Evolutionary conservation across 2,329 filamentous ascomycete species (phyloP), one percentile per base, ranked within the genome.

Genomic region (Hymenoscyphus occultus): DNA sequence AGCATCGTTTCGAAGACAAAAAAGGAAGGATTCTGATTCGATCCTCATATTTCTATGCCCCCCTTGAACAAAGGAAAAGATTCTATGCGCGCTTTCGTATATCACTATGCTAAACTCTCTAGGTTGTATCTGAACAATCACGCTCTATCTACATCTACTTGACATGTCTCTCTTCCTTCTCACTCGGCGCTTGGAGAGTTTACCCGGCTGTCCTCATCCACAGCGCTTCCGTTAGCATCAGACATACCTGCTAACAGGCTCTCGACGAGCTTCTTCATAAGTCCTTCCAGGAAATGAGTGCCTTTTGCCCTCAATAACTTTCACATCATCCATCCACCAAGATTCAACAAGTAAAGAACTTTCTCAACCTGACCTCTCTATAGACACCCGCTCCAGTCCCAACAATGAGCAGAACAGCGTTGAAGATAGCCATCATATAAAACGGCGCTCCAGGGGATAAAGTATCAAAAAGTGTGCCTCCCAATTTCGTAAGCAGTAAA

Each of bases 371-470:
- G 39, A 73, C 7, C 59, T 76, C 74, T 1, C 71, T 68, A 65
- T 73, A 74, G 28, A 72, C 48, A 3, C 71, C 73, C 60, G 68
- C 71, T 6, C 71, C 74, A 42, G 71, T 66, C 1, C 74, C 73
- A 59, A 75, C 83, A 6, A 87, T 74, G 13, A 96, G 79, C 63
- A 97, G 77, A 0, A 92, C 69, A 0, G 79, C 90, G 75, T 98
- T 98, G 76, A 98, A 98, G 0, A 81, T 80, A 0, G 93, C 93
- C 89, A 99, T 94, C 83, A 98, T 89, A 75, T 93, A 97, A 76
- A 99, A 98, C 0, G 95, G 95, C 12, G 91, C 90, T 0, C 91
- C 90, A 2, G 83, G 83, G 0, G 88, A 89, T 62, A 88, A 80
- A 22, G 78, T 82, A 76, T 99, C 95, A 74, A 98, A 99, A 59